Base-by-base conservation (phyloP, 805 yeast genomes). In the Maudiozyma turicensis region DNA sequence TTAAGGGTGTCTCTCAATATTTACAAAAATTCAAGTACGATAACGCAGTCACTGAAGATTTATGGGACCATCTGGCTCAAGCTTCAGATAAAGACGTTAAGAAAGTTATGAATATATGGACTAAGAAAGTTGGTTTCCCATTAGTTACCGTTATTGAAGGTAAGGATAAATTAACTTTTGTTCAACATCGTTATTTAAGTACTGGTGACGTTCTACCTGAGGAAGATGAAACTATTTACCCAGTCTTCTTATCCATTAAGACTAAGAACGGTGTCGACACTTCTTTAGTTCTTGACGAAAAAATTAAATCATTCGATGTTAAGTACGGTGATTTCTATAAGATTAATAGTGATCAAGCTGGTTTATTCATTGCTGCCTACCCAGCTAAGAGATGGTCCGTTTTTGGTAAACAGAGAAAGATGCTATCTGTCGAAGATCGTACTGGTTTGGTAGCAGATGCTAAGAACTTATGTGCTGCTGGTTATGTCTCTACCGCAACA, bases 381-480 rank as follows among this genome's bases (percentile, higher is more conserved):
- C 67, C 83, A 13, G 73, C 79, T 39, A 80, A 76, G 40, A 80
- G 89, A 63, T 81, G 89, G 81, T 68, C 71, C 48, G 80, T 80
- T 61, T 73, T 85, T 57, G 87, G 87, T 49, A 61, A 75, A 51
- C 74, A 73, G 40, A 71, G 72, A 11, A 79, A 80, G 39, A 68
- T 74, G 56, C 72, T 85, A 57, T 73, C 86, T n/a, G 84, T 81
- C 45, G 85, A 82, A 62, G 93, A 85, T 67, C 78, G 87, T 66
- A 80, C 82, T 49, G 90, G 89, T 40, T 73, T 84, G 55, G 83
- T 84, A 45, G 84, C 89, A n/a, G 95, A 85, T 67, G 86, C 86
- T 15, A 78, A 76, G 49, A 76, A 87, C 9, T 72, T 84, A 54
- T 79, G 90, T 5, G 68, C 80, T 34, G 79, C 90, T 34, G 93